Evolutionary conservation across 805 yeast species (phyloP).

Genomic region (Torulaspora franciscae): DNA sequence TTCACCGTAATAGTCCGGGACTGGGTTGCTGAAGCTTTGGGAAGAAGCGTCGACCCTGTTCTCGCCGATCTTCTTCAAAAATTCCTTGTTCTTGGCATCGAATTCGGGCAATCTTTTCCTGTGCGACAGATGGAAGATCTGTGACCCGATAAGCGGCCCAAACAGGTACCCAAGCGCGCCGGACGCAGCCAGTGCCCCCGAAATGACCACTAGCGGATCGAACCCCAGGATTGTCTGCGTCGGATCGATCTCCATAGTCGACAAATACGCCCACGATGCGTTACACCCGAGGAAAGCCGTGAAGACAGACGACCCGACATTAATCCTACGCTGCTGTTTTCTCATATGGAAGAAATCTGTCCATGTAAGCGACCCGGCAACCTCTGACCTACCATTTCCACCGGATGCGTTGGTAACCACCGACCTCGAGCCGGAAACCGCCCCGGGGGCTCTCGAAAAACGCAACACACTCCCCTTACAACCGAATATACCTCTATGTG

Average conservation of each 20-base stretch:
- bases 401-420: not conserved
- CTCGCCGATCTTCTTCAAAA: conserved; percentile 64
- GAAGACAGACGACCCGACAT: conserved; percentile 59
- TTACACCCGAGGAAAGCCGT: conserved; percentile 64
- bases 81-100: conserved; percentile 61
- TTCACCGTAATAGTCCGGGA: conserved; percentile 98
- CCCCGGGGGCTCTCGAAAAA: not conserved
- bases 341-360: conserved; percentile 71
- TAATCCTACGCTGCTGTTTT: conserved; percentile 66
- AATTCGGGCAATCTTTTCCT: conserved; percentile 44
- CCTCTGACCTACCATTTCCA: not conserved
- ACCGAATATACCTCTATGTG: not conserved
- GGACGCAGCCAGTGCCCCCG: conserved; percentile 65
- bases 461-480: conserved; percentile 1
- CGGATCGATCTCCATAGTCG: conserved; percentile 81
- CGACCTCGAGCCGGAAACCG: not conserved
- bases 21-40: conserved; percentile 88
- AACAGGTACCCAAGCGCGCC: conserved; percentile 73
- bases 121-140: conserved; percentile 56
- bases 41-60: conserved; percentile 90
- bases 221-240: conserved; percentile 81
- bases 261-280: conserved; percentile 67
- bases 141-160: conserved; percentile 79
- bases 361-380: conserved; percentile 51
- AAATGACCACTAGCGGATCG: conserved; percentile 79